Evolutionary conservation across 179 eudicot species (phyloP), one percentile per base, ranked within the genome.

Genomic region (Actinidia chinensis): DNA sequence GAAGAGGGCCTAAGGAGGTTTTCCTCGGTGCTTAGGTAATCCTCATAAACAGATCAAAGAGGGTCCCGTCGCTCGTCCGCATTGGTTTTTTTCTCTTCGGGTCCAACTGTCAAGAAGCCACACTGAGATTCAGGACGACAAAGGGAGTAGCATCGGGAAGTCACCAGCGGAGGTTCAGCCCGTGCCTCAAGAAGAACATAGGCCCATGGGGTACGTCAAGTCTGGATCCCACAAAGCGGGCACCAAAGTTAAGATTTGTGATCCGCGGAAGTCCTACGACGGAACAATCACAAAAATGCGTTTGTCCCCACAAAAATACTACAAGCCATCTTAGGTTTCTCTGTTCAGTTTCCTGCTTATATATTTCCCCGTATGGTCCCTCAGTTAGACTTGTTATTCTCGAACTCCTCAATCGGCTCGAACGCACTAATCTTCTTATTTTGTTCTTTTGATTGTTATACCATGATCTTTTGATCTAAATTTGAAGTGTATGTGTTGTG

Each of bases 141-240:
- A 81, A 4, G 98, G 97, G 28, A 87, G 88, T n/a, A 89, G 73
- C 85, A 86, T 95, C 13, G 98, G 98, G 98, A 95, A 79, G 83
- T 95, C 36, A 95, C 98, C 8, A 95, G 98, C 72, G 98, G 98
- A 76, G 98, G 47, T 95, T 95, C 60, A 95, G 98, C 71, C 98
- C 98, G 7, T 93, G 98, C 84, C 88, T 95, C 9, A 95, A 93
- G 92, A 95, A 95, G 91, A 95, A 95, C 85, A 90, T 95, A 65
- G 99, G n/a, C n/a, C 97, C 47, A 95, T 95, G 95, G 99, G 99
- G 50, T 95, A 95, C 59, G 98, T 95, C 33, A 95, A 95, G 75
- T 87, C 95, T 0, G 98, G 99, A 43, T 79, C 71, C 77, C 99
- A 95, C 81, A 95, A 95, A 84, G 84, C 88, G 0, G 98, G 98